Evolutionary conservation across 306 rosid genomes (phyloP).

Genomic region (Carpinus viminea): DNA sequence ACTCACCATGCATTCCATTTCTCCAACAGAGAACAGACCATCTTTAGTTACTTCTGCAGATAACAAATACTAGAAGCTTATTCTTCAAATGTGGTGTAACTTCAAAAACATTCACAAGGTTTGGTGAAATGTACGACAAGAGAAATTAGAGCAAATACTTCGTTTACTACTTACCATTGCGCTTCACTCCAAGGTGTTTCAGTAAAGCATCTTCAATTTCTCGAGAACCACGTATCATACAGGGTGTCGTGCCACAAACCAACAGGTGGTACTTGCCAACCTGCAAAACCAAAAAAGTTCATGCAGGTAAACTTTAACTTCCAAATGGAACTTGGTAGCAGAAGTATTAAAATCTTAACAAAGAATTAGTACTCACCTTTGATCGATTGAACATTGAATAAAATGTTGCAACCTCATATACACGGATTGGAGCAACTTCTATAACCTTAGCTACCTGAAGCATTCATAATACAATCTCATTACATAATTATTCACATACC

Average conservation of each 20-base stretch:
- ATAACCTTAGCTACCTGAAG: constrained; percentile 83
- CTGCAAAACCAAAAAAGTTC: constrained; percentile 50
- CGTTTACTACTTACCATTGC: constrained; percentile 65
- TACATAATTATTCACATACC: constrained; percentile 11
- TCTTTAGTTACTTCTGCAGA: constrained; percentile 94
- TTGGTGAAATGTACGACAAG: neutral
- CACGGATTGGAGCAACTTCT: constrained; percentile 94
- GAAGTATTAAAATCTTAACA: constrained; percentile 1
- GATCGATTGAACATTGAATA: constrained; percentile 95
- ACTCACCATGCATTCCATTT: constrained; percentile 99
- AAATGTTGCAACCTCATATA: constrained; percentile 95
- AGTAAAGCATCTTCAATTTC: constrained; percentile 84
- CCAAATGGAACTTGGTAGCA: constrained; percentile 12
- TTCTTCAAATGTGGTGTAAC: constrained; percentile 2
- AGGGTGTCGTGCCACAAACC: constrained; percentile 98
- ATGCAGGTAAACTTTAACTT: constrained; percentile 30
- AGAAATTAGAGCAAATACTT: constrained; percentile 10
- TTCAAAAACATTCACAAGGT: neutral
- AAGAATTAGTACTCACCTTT: constrained; percentile 54
- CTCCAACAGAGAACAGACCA: constrained; percentile 98
- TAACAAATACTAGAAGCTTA: constrained; percentile 31
- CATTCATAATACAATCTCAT: constrained; percentile 40
- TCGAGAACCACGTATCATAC: constrained; percentile 98
- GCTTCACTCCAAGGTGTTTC: constrained; percentile 92
- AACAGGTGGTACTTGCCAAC: constrained; percentile 92